Conservation (phyloP, 2,329 filamentous ascomycete genomes). For the Pseudogymnoascus sp. region DNA sequence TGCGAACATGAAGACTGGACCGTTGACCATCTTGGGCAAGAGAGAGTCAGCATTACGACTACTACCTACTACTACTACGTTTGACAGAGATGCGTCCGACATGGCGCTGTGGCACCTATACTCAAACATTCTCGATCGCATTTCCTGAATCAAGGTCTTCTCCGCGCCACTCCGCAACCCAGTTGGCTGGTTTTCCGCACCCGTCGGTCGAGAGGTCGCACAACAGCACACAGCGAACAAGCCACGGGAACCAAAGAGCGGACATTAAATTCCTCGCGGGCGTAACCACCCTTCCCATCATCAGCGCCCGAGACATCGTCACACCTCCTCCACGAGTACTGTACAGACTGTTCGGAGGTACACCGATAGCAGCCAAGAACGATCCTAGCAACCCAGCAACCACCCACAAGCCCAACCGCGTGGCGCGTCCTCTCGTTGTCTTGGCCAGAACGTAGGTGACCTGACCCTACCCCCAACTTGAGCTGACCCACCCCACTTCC, state of each 20-base stretch:
- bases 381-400: background rate
- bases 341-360: background rate
- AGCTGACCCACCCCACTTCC: too few relatives aligned
- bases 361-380: background rate
- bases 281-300: constrained; percentile 1
- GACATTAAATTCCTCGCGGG: background rate
- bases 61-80: background rate
- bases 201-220: background rate
- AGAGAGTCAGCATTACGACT: background rate
- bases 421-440: background rate
- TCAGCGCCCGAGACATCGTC: background rate
- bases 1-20: background rate
- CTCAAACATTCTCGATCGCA: background rate
- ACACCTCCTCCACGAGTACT: background rate
- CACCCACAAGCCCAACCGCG: constrained; percentile 2
- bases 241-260: background rate
- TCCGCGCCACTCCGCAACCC: background rate
- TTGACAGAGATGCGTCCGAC: background rate
- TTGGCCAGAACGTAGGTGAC: too few relatives aligned
- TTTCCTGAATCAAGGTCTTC: background rate
- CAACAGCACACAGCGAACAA: background rate
- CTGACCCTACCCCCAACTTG: too few relatives aligned
- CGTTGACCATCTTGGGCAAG: background rate
- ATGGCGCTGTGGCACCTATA: background rate
- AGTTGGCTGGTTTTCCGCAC: background rate